phyloP scores from a whole-genome alignment of 176 grass and related monocot genomes.

The Oryza glaberrima region DNA sequence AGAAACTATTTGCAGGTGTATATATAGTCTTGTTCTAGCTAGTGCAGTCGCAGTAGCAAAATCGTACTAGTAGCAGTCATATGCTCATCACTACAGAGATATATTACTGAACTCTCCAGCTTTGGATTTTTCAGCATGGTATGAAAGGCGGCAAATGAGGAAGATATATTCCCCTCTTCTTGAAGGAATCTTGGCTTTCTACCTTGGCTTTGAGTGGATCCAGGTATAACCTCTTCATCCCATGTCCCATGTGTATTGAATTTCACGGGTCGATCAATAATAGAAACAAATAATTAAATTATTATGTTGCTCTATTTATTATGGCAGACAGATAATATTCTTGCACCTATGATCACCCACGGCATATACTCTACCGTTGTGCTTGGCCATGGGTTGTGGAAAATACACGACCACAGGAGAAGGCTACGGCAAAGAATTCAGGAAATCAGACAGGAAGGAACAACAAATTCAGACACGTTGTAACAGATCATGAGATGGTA shows the following conservation, averaged over 20 bases:
- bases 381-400: conserved; percentile 84
- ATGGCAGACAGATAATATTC: conserved; percentile 77
- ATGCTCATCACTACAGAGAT: neutral
- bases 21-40: neutral
- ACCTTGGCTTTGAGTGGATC: conserved; percentile 96
- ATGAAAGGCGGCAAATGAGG: conserved; percentile 88
- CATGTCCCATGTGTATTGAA: neutral
- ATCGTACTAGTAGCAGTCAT: neutral
- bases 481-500: neutral
- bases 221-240: conserved; percentile 49
- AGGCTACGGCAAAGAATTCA: conserved; percentile 72
- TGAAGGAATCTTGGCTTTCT: conserved; percentile 92
- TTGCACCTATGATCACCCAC: conserved; percentile 94
- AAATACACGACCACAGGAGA: conserved; percentile 90
- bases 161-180: conserved; percentile 98
- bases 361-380: conserved; percentile 96
- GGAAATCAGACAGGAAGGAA: conserved; percentile 52
- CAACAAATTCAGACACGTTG: conserved; percentile 26
- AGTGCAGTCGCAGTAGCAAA: neutral
- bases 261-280: neutral
- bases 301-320: neutral
- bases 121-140: conserved; percentile 64
- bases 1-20: conserved; percentile 84
- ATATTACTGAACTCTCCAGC: neutral
- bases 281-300: neutral